Base-by-base conservation (phyloP, 139 green algal species). In the Pseudopediastrum boryanum region DNA sequence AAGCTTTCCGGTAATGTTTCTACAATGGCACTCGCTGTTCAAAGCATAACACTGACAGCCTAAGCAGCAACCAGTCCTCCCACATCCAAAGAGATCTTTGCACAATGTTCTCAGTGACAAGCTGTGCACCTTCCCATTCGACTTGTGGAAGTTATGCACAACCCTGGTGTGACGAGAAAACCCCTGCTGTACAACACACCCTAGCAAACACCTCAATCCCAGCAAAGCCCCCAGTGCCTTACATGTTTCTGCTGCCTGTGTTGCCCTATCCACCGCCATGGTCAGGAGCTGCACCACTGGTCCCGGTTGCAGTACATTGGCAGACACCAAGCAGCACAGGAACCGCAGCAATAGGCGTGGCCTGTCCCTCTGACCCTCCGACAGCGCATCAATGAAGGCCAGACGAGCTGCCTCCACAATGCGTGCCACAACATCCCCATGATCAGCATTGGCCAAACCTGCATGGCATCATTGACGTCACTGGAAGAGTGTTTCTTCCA, bases 311-410 rank as follows among this genome's bases (percentile, higher is more conserved):
- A 95, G 52, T 36, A 95, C 89, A 44, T 84, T 85, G 10, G 78
- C 33, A 2, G 76, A 74, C 8, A 85, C 85, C 42, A 97, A 81
- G 13, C 83, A 82, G 3, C 86, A 80, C 69, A 91, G 78, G 29
- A 94, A 82, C 44, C 92, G 90, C 63, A 96, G 81, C 69, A 96
- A 84, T 81, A 94, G 71, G 25, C 88, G 86, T 2, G 87, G 86
- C n/a, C 69, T 71, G 29, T 86, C 36, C 38, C 68, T 56, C 52
- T 78, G 35, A 19, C 71, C 71, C 4, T 39, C 71, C 7, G 39
- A 25, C 39, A 78, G 71, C 38, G 68, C 54, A 29, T 27, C 9
- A 31, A 33, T 56, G 35, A 61, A 78, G 56, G 39, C 39, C 54
- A 59, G 54, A 9, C 71, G 54, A 46, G 71, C 71, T 52, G 71